These are phyloP conservation scores for Fusarium denticulatum DNA, from an alignment of 2,329 filamentous ascomycete genomes.

Conservation along the genomic window DNA sequence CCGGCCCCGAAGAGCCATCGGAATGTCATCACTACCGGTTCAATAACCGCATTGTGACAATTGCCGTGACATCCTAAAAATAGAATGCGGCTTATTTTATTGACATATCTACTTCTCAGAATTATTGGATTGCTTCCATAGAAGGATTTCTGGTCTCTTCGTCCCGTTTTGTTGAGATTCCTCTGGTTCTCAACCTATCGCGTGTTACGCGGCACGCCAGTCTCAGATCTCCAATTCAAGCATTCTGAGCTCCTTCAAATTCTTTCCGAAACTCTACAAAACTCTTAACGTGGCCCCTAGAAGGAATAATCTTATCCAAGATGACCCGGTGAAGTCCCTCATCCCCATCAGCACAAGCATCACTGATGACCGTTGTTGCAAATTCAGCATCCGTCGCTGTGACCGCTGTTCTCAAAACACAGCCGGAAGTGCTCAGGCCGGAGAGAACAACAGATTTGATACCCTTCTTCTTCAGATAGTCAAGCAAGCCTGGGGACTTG, in stretches of 20 bases:
- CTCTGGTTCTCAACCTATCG: not conserved
- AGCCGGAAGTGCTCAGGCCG: not conserved
- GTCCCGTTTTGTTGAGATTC: not conserved
- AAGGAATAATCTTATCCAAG: not conserved
- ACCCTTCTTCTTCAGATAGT: not conserved
- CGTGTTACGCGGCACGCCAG: fast-evolving
- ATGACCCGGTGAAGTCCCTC: not conserved
- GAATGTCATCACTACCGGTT: not conserved
- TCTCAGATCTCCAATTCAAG: not conserved
- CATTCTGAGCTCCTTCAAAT: not conserved
- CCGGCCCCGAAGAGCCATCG: fast-evolving
- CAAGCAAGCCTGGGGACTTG: not conserved
- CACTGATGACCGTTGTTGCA: not conserved
- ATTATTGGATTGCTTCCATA: fast-evolving
- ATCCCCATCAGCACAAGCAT: not conserved
- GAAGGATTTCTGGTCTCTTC: fast-evolving
- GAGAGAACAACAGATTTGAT: not conserved
- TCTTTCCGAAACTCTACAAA: not conserved
- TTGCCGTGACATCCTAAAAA: not conserved
- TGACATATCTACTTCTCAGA: fast-evolving
- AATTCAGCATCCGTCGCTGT: constrained; percentile 2
- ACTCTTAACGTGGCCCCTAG: not conserved
- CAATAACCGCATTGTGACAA: not conserved
- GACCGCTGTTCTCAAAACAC: not conserved
- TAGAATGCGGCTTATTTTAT: not conserved